Conservation (phyloP, 2,329 filamentous ascomycete genomes). For the Blastomyces percursus region DNA sequence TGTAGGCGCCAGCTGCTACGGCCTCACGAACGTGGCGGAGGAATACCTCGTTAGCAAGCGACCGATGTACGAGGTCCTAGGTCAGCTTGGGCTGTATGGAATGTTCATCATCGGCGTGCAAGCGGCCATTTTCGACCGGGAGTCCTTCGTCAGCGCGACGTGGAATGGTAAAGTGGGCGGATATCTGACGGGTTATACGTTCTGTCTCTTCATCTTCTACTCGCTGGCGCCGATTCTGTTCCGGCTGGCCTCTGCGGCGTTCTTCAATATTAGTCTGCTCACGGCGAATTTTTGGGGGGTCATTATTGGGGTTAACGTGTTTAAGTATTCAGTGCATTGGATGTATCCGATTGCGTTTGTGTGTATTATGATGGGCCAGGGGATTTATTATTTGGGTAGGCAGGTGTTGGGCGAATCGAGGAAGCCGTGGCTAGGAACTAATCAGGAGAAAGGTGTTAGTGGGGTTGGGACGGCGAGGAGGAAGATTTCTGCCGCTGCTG, state of each 20-base stretch:
- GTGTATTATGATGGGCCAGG: slow-evolving; percentile 73
- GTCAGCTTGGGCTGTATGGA: slow-evolving; percentile 79
- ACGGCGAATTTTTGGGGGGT: slow-evolving; percentile 97
- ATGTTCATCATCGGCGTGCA: slow-evolving; percentile 86
- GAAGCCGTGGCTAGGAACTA: slow-evolving; percentile 88
- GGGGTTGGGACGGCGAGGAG: slow-evolving; percentile 79
- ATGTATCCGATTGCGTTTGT: slow-evolving; percentile 95
- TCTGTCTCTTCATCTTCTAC: slow-evolving; percentile 78
- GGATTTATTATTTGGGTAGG: slow-evolving; percentile 78
- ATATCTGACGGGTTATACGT: slow-evolving; percentile 81
- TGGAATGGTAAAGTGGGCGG: slow-evolving; percentile 61
- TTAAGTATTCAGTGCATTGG: slow-evolving; percentile 69
- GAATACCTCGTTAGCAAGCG: slow-evolving; percentile 84
- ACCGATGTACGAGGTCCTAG: slow-evolving; percentile 85
- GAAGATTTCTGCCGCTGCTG: slow-evolving; percentile 43
- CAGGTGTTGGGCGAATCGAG: slow-evolving; percentile 72
- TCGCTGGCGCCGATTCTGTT: slow-evolving; percentile 75
- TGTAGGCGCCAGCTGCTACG: slow-evolving; percentile 81
- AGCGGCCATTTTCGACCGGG: slow-evolving; percentile 81
- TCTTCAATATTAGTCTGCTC: slow-evolving; percentile 90
- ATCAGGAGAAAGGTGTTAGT: slow-evolving; percentile 69
- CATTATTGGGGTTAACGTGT: slow-evolving; percentile 80
- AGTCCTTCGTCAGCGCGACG: slow-evolving; percentile 52
- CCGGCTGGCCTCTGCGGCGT: slow-evolving; percentile 80
- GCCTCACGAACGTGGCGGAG: slow-evolving; percentile 79